These are phyloP conservation scores for Nicotiana tomentosiformis DNA, from an alignment of 257 asterid species.

Conservation along the genomic window DNA sequence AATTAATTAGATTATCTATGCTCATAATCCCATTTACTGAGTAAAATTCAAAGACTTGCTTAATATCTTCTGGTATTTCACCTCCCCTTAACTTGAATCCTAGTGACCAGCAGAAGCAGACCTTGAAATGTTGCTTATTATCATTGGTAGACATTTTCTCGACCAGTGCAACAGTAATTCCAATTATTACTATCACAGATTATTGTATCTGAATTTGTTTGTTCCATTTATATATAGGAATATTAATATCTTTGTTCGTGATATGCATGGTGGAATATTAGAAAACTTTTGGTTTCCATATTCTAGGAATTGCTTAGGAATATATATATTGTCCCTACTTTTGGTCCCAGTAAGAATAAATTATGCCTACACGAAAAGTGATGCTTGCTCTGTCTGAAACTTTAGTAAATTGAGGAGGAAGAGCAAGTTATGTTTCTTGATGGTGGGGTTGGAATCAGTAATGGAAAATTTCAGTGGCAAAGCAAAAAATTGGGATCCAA, in stretches of 20 bases:
- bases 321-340: neutral
- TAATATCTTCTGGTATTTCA: slow-evolving; percentile 5
- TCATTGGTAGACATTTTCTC: neutral
- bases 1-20: neutral
- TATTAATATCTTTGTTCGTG: neutral
- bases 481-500: neutral
- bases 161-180: neutral
- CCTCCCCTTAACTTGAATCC: slow-evolving; percentile 8
- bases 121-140: slow-evolving; percentile 17
- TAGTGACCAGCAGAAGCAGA: slow-evolving; percentile 18
- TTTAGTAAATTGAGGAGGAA: neutral
- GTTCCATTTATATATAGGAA: neutral
- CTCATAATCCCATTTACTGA: slow-evolving; percentile 16
- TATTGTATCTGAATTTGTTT: neutral
- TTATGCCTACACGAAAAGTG: slow-evolving; percentile 8
- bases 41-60: slow-evolving; percentile 2
- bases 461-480: neutral
- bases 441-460: neutral
- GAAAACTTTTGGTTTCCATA: neutral
- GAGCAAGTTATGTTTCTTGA: neutral
- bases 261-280: neutral
- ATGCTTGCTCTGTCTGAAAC: neutral
- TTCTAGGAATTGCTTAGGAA: neutral
- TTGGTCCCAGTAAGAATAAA: neutral
- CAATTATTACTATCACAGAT: neutral